Evolutionary conservation across 2,329 filamentous ascomycete genomes (phyloP), one percentile per base, ranked within the genome.

Genomic region (Trichoderma afroharzianum): DNA sequence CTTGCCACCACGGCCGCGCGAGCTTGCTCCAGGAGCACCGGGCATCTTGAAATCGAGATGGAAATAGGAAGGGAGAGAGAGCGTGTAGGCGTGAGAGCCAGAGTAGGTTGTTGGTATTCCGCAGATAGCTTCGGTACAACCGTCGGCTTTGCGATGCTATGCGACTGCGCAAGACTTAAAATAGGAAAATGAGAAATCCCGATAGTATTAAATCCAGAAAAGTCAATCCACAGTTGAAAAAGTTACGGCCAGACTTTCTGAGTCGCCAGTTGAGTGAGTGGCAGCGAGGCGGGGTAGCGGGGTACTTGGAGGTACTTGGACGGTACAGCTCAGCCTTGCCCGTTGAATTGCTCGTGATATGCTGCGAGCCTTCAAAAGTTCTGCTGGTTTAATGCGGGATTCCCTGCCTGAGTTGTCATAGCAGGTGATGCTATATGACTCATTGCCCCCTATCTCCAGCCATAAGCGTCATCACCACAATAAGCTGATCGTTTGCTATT

Each of bases 1-100:
- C 85, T 98, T 98, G 83, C 95, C 94, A 78, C 92, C 94, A 80
- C 95, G 92, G 77, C 93, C 94, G 80, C 94, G 88, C 75, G 91
- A 86, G 81, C 81, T 85, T 57, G 81, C 78, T 74, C 85, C 86
- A 57, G 85, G 82, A 68, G 81, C 79, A 72, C 80, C 80, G 74
- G 85, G 80, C 87, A 89, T 87, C 64, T 77, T 83, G 78, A 72
- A 61, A 5, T 4, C 43, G 53, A 50, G 9, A 8, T 26, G 24
- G 30, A 61, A 2, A 50, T 18, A 28, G 36, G 32, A 32, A 39
- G n/a, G 36, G 26, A 53, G 39, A 3, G 43, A 11, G 28, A 1
- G 7, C 9, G 28, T 21, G 57, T 21, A 18, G 0, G 43, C 5
- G 9, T 21, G 43, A 33, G 59, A 43, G 4, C 15, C 12, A n/a